Base-by-base conservation (phyloP, 1,139 yeast genomes). In the Blastobotrys malaysiensis region DNA sequence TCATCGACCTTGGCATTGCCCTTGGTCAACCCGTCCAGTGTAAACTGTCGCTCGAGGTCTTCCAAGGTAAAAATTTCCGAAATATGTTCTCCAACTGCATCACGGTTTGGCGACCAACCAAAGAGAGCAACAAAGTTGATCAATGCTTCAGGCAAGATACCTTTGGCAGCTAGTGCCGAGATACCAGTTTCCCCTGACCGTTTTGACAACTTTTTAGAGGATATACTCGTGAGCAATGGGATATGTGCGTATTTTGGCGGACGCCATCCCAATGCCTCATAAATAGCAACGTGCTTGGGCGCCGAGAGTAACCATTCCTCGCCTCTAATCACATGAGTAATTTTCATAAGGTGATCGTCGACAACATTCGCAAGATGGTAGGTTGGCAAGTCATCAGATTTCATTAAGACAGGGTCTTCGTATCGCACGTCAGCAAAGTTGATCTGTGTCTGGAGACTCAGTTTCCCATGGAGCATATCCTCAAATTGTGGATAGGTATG, bases 221-320 rank as follows among this genome's bases (percentile, higher is more conserved):
- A 72, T 21, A 77, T 66, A 3, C 90, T 81, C 0, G 97, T 90
- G 57, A 93, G 72, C 43, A 93, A 72, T 0, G 99, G 99, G 49
- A 93, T 86, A 67, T 93, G 99, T n/a, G 86, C 78, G 66, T 82
- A 95, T 27, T 76, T 65, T 0, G 99, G 99, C 0, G 88, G 82
- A 0, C 66, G 62, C 98, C 97, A 91, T 0, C 90, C 93, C 67
- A 93, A 85, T 0, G 97, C 96, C 19, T 78, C 64, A 66, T 93
- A 95, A 55, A 93, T 70, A 0, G 97, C 95, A 49, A 89, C 77
- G 66, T 93, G 99, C 62, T 91, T 93, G 2, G 98, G 97, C 0
- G 99, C 93, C 0, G 98, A 88, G 1, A 96, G 86, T 9, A 93
- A 74, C 99, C 99, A 95, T 69, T 93, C 98, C 66, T 93, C 99